Evolutionary conservation across 148 eudicot species (phyloP).

Genomic region (Talinum fruticosum): DNA sequence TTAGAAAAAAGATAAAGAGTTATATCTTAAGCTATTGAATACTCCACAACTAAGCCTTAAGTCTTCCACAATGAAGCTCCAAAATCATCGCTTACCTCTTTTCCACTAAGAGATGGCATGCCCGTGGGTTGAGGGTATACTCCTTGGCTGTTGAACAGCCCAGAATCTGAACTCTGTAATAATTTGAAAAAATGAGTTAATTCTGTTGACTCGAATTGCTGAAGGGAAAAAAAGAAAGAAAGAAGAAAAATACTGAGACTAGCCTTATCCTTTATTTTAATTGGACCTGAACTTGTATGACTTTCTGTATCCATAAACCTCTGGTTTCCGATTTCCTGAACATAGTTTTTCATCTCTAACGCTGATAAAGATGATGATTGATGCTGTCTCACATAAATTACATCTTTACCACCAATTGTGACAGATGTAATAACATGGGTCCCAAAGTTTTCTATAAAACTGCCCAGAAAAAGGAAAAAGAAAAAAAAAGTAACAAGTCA

Average conservation of each 20-base stretch:
- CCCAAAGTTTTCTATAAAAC: constrained; percentile 85
- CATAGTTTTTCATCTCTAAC: constrained; percentile 69
- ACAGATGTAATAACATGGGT: constrained; percentile 85
- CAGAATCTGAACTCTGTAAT: constrained; percentile 65
- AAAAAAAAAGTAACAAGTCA: not conserved
- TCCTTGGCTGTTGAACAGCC: constrained; percentile 86
- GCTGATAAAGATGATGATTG: constrained; percentile 67
- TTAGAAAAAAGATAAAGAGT: not conserved
- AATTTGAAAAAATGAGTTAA: not conserved
- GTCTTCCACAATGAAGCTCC: not conserved
- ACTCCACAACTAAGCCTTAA: not conserved
- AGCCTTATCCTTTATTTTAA: constrained; percentile 77
- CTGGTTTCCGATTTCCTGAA: constrained; percentile 82
- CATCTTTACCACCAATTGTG: constrained; percentile 92
- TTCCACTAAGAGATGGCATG: constrained; percentile 59
- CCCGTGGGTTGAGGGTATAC: constrained; percentile 75
- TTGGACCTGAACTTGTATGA: constrained; percentile 69
- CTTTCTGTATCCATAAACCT: constrained; percentile 60
- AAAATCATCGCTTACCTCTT: constrained; percentile 55
- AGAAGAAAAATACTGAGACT: constrained; percentile 37
- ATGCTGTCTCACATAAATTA: constrained; percentile 81
- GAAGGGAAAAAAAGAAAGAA: constrained; percentile 4
- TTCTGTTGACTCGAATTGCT: not conserved
- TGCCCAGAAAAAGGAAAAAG: constrained; percentile 24
- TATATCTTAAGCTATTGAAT: not conserved